phyloP scores from a whole-genome alignment of 2,329 filamentous ascomycete genomes.

The Colletotrichum sp. region DNA sequence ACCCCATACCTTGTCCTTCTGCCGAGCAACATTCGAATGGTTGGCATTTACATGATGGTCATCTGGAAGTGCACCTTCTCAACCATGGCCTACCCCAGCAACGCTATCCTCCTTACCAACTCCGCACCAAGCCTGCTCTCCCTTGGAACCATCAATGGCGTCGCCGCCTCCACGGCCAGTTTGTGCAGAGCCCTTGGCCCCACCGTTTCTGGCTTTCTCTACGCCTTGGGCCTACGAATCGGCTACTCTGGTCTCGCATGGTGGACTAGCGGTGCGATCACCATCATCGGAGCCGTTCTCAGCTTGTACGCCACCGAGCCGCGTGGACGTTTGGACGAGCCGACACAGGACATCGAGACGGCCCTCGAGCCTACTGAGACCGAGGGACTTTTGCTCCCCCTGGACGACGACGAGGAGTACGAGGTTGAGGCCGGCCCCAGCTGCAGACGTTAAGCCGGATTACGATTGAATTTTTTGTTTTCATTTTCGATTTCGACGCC shows the following conservation, averaged over 20 bases:
- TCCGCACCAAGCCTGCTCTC: conserved; percentile 83
- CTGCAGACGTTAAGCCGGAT: not conserved
- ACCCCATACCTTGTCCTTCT: conserved; percentile 90
- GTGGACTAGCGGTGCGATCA: conserved; percentile 87
- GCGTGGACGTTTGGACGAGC: conserved; percentile 47
- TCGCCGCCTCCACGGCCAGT: conserved; percentile 89
- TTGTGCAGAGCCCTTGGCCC: conserved; percentile 88
- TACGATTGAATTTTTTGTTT: not conserved
- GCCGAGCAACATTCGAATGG: conserved; percentile 72
- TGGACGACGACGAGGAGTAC: not conserved
- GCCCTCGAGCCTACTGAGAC: conserved; percentile 26
- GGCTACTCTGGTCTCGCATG: conserved; percentile 90
- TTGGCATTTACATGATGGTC: conserved; percentile 77
- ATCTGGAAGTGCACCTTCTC: conserved; percentile 94
- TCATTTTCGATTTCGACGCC: not conserved
- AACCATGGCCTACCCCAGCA: conserved; percentile 89
- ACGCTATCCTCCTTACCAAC: conserved; percentile 88
- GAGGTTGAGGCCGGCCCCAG: conserved; percentile 9
- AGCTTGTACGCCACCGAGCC: conserved; percentile 78
- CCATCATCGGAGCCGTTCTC: conserved; percentile 74
- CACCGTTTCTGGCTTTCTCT: conserved; percentile 84
- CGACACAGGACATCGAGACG: conserved; percentile 43
- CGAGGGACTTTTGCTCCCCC: conserved; percentile 1
- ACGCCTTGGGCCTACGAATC: conserved; percentile 77
- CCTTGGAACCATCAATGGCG: conserved; percentile 90